Percentiles rank a stretch among this genome's conserved stretches.
Conservation (phyloP, 2,329 filamentous ascomycete species). For the Talaromyces sp. region DNA sequence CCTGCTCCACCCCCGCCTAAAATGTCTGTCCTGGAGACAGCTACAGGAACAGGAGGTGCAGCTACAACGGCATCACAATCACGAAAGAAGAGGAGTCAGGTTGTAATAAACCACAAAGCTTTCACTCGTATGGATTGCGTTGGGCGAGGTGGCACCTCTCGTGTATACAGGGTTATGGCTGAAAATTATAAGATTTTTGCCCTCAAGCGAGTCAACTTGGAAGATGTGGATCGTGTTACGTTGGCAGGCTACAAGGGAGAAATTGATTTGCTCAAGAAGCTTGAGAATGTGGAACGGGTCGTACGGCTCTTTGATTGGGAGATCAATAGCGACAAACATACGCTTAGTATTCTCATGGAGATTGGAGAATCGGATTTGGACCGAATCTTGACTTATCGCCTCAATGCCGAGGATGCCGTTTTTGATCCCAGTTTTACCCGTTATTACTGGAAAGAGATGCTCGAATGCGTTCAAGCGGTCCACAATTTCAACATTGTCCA, state of each 20-base stretch:
- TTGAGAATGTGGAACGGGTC: slow-evolving; percentile 82
- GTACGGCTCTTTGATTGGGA: slow-evolving; percentile 90
- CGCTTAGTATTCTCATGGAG: slow-evolving; percentile 91
- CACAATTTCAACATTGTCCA: slow-evolving; percentile 91
- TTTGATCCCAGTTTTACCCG: slow-evolving; percentile 89
- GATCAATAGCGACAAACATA: slow-evolving; percentile 85
- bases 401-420: slow-evolving; percentile 66
- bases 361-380: slow-evolving; percentile 92
- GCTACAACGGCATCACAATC: slow-evolving; percentile 69
- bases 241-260: slow-evolving; percentile 89
- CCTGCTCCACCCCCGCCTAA: slow-evolving; percentile 78
- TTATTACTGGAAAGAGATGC: slow-evolving; percentile 99
- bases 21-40: slow-evolving; percentile 93
- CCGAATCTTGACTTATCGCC: slow-evolving; percentile 69
- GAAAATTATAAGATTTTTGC: slow-evolving; percentile 96
- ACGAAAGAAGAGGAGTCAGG: slow-evolving; percentile 72
- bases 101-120: slow-evolving; percentile 84
- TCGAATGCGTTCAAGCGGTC: slow-evolving; percentile 86
- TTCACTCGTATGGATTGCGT: slow-evolving; percentile 89
- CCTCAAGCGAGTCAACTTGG: slow-evolving; percentile 84
- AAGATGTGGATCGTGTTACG: slow-evolving; percentile 79
- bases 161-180: slow-evolving; percentile 93
- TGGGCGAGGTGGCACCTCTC: slow-evolving; percentile 85
- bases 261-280: slow-evolving; percentile 80
- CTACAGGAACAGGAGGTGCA: slow-evolving; percentile 76